Conservation (phyloP, 768 basidiomycete species). For the Chiua virens region DNA sequence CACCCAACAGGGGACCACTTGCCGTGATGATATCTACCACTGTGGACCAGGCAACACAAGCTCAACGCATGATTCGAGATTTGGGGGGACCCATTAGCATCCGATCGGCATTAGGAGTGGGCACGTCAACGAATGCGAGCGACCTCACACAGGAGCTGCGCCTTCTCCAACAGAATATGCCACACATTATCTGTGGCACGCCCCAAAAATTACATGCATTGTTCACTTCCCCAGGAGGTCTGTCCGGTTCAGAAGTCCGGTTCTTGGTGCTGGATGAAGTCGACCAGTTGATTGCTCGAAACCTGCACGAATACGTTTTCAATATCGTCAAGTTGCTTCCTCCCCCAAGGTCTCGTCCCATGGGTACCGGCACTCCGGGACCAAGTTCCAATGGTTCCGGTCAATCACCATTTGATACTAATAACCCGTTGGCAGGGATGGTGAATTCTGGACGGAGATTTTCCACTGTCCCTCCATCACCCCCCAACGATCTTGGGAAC, state of each 20-base stretch:
- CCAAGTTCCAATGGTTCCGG: conserved; percentile 32
- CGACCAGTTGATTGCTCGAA: conserved; percentile 96
- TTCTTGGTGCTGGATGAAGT: conserved; percentile 97
- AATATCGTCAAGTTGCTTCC: conserved; percentile 91
- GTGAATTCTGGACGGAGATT: conserved; percentile 53
- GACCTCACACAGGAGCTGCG: conserved; percentile 76
- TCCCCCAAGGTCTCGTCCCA: conserved; percentile 71
- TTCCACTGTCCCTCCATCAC: conserved; percentile 52
- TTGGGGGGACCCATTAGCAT: conserved; percentile 92
- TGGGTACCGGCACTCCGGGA: conserved; percentile 35
- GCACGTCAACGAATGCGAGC: conserved; percentile 60
- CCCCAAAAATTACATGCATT: conserved; percentile 95
- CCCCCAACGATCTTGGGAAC: conserved; percentile 39
- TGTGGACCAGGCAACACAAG: conserved; percentile 97
- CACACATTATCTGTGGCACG: conserved; percentile 95
- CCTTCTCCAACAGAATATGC: conserved; percentile 85
- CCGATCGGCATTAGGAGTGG: conserved; percentile 85
- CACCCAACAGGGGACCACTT: conserved; percentile 69
- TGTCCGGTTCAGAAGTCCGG: conserved; percentile 81
- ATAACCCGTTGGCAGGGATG: conserved; percentile 32
- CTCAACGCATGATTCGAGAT: conserved; percentile 92
- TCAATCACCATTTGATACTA: conserved; percentile 49
- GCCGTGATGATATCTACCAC: conserved; percentile 97
- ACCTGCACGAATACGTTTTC: conserved; percentile 93
- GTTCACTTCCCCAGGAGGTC: conserved; percentile 76